Percentiles rank a stretch among this genome's conserved stretches.
These are phyloP conservation scores for Leccinum variicolor DNA, from an alignment of 768 basidiomycete species.

Conservation along the genomic window DNA sequence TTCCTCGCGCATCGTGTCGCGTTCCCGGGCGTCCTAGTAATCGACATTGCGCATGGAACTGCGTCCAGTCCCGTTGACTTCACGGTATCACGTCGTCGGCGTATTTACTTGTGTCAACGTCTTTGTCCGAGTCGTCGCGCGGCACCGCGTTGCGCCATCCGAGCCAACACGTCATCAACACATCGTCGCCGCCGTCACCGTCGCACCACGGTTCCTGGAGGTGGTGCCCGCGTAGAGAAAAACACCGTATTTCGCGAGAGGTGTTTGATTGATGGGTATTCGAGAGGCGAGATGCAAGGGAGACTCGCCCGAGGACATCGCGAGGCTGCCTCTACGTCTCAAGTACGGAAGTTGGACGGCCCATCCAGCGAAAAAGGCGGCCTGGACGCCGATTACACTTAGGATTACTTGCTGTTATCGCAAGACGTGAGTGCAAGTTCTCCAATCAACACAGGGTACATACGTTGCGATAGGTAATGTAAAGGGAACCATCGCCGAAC, in stretches of 20 bases:
- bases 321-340: slow-evolving; percentile 66
- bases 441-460: not conserved
- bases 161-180: no score
- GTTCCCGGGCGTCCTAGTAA: no score
- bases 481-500: slow-evolving; percentile 67
- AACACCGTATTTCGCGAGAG: slow-evolving; percentile 46
- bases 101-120: no score
- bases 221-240: slow-evolving; percentile 77
- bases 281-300: not conserved
- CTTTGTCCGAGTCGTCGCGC: no score
- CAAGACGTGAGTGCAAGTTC: not conserved
- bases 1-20: no score
- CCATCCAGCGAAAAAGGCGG: slow-evolving; percentile 69
- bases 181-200: no score
- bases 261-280: slow-evolving; percentile 41
- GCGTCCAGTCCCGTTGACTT: no score
- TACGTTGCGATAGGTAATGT: slow-evolving; percentile 74
- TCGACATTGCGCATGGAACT: no score
- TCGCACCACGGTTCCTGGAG: no score
- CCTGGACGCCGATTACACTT: slow-evolving; percentile 64
- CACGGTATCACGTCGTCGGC: no score
- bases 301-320: slow-evolving; percentile 57
- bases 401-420: slow-evolving; percentile 61
- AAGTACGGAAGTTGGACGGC: slow-evolving; percentile 62
- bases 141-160: no score